Evolutionary conservation across 225 moss, liverwort and hornwort species (phyloP).

Genomic region (Neckera pumila): DNA sequence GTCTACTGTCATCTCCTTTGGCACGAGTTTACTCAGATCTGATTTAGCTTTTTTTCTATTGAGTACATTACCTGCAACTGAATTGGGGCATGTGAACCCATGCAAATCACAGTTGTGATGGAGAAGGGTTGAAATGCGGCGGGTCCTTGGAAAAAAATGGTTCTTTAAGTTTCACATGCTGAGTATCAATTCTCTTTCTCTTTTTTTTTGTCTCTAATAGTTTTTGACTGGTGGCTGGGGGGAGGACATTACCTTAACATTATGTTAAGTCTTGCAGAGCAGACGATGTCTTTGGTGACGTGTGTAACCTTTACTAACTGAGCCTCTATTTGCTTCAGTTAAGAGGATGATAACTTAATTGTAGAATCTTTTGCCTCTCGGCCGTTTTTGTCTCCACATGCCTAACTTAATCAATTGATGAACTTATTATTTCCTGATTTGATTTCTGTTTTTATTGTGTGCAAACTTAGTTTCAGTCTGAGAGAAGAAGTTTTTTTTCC

Average conservation of each 20-base stretch:
- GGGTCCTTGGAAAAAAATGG: neutral
- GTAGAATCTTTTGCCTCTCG: neutral
- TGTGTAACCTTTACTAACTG: neutral
- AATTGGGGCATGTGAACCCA: neutral
- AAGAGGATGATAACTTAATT: neutral
- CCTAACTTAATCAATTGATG: too few species aligned
- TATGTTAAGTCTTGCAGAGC: neutral
- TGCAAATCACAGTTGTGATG: neutral
- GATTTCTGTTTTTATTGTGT: neutral
- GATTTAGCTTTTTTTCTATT: neutral
- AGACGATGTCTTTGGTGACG: neutral
- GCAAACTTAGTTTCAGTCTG: neutral
- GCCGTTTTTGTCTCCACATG: neutral
- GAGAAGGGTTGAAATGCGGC: neutral
- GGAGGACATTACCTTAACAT: neutral
- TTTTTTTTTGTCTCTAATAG: neutral
- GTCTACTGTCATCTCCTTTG: neutral
- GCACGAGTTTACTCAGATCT: neutral
- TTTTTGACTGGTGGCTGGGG: neutral
- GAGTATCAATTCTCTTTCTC: neutral
- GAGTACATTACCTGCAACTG: neutral
- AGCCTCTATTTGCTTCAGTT: neutral
- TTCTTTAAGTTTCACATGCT: neutral
- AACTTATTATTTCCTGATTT: neutral
- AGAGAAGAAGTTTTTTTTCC: too few species aligned